A percentile compares a stretch with the other conserved stretches of the same genome.
phyloP scores from a whole-genome alignment of 73 alveolate genomes.

The Paramecium sexaurelia region DNA sequence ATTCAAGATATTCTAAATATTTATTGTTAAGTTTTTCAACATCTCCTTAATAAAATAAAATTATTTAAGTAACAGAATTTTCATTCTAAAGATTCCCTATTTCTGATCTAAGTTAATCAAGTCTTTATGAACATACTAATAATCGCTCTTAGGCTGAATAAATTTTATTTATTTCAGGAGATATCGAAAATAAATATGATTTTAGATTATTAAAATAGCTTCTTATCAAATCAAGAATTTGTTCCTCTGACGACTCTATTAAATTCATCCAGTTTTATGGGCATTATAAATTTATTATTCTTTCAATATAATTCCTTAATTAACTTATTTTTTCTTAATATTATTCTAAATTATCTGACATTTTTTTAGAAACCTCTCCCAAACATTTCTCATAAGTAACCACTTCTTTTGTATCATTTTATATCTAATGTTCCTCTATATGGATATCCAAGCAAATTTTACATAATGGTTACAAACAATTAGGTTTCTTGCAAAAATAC shows the following conservation, averaged over 20 bases:
- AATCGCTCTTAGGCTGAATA: background rate
- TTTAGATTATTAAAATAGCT: background rate
- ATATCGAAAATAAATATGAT: background rate
- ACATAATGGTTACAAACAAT: background rate
- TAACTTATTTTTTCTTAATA: background rate
- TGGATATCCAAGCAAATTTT: background rate
- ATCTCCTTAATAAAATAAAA: constrained; percentile 4
- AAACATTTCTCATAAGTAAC: background rate
- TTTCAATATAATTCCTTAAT: background rate
- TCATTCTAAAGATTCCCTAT: background rate
- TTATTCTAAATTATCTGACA: background rate
- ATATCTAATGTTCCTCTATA: background rate
- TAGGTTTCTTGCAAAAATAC: background rate
- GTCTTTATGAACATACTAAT: background rate
- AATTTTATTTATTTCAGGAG: background rate
- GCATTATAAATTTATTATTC: background rate
- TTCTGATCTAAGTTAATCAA: background rate
- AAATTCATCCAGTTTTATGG: background rate
- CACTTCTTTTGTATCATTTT: background rate
- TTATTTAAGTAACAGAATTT: background rate
- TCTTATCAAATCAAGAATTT: background rate
- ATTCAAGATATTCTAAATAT: background rate
- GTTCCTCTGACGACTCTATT: background rate
- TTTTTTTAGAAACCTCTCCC: background rate
- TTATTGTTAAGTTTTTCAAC: background rate